These are phyloP conservation scores for Colletotrichum agaves DNA, from an alignment of 2,329 filamentous ascomycete species.

Conservation along the genomic window DNA sequence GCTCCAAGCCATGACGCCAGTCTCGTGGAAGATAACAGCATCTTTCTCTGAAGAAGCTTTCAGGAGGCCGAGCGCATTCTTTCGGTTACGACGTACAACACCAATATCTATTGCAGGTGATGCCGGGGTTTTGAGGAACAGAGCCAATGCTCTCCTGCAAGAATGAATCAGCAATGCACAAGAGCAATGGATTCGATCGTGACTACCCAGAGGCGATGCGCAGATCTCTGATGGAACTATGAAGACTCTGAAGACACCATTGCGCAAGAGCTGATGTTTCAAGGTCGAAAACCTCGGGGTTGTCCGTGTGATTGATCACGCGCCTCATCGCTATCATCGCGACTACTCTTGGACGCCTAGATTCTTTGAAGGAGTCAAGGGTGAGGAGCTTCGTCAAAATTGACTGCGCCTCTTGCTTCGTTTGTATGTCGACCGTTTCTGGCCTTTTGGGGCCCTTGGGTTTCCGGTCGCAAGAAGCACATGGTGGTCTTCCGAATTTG, in stretches of 20 bases:
- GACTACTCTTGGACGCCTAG: constrained; percentile 71
- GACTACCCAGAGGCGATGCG: constrained; percentile 80
- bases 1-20: constrained; percentile 87
- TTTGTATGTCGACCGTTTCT: not conserved
- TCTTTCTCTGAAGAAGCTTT: constrained; percentile 77
- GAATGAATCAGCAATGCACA: constrained; percentile 37
- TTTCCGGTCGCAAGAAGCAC: constrained; percentile 14
- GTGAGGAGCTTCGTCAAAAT: constrained; percentile 60
- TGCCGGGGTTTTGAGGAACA: constrained; percentile 66
- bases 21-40: constrained; percentile 77
- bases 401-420: constrained; percentile 52
- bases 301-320: constrained; percentile 73
- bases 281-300: constrained; percentile 71
- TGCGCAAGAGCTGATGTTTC: constrained; percentile 76
- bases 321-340: constrained; percentile 78
- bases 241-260: constrained; percentile 83
- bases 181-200: constrained; percentile 34
- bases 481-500: not conserved
- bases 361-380: constrained; percentile 59
- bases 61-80: constrained; percentile 76
- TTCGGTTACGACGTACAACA: constrained; percentile 71
- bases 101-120: constrained; percentile 49
- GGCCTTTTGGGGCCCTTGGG: not conserved
- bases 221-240: constrained; percentile 86
- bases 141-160: constrained; percentile 68